A percentile compares a stretch with the other conserved stretches of the same genome.
These are phyloP conservation scores for Kodamaea fukazawae DNA, from an alignment of 805 yeast species.

Conservation along the genomic window DNA sequence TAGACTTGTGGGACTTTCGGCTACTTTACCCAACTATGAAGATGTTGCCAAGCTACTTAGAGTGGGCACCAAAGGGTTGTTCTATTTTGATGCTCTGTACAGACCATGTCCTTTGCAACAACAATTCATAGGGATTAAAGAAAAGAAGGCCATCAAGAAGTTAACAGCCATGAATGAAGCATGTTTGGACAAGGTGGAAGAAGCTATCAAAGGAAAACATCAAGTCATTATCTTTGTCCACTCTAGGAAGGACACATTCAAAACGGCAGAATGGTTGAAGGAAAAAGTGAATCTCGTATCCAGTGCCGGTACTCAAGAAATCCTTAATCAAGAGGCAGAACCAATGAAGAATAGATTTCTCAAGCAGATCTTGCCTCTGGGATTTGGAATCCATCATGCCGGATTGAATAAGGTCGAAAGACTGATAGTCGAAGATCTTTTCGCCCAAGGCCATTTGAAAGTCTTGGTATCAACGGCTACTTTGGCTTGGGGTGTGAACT, in stretches of 20 bases:
- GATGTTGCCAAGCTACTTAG: constrained; percentile 83
- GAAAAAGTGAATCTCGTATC: constrained; percentile 44
- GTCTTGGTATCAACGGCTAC: constrained; percentile 90
- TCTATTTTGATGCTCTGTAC: constrained; percentile 76
- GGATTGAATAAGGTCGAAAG: constrained; percentile 76
- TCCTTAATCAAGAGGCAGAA: constrained; percentile 62
- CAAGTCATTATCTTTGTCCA: constrained; percentile 92
- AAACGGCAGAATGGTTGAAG: constrained; percentile 73
- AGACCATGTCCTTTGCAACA: constrained; percentile 94
- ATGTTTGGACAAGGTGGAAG: constrained; percentile 71
- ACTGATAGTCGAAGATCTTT: constrained; percentile 75
- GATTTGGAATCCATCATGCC: constrained; percentile 91
- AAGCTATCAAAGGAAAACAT: constrained; percentile 56
- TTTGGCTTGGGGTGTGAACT: constrained; percentile 94
- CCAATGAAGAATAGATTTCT: constrained; percentile 51
- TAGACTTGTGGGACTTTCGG: constrained; percentile 83
- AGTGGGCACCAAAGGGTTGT: constrained; percentile 64
- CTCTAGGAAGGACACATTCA: constrained; percentile 85
- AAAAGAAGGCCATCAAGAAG: constrained; percentile 73
- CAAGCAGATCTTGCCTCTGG: constrained; percentile 59
- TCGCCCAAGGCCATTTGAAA: constrained; percentile 83
- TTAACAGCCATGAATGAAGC: constrained; percentile 85
- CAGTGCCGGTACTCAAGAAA: constrained; percentile 51
- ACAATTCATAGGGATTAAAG: constrained; percentile 84
- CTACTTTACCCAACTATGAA: constrained; percentile 83